These are phyloP conservation scores for Acer campestre DNA, from an alignment of 345 rosid genomes.

Conservation along the genomic window DNA sequence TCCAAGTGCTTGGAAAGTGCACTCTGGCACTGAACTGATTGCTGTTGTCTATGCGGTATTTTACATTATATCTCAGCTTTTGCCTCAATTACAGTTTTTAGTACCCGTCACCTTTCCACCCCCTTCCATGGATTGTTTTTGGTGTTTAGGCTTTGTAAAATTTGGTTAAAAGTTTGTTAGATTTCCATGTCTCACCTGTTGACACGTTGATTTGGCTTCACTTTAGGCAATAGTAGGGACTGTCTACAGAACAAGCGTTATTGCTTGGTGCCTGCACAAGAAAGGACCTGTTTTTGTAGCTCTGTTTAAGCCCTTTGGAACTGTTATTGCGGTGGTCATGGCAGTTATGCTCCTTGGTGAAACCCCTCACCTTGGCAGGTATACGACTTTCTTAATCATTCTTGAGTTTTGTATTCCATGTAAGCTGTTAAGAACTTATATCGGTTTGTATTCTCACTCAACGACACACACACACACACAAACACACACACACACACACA, in stretches of 20 bases:
- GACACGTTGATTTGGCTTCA: not conserved
- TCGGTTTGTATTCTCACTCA: not conserved
- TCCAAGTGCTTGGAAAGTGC: constrained; percentile 19
- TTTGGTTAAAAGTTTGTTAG: not conserved
- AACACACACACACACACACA: too few relatives aligned
- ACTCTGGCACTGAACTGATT: constrained; percentile 15
- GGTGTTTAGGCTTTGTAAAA: not conserved
- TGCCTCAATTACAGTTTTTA: not conserved
- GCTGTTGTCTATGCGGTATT: constrained; percentile 14
- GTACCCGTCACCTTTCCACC: not conserved
- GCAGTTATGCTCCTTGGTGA: constrained; percentile 42
- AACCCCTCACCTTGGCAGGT: constrained; percentile 37
- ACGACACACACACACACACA: too few relatives aligned
- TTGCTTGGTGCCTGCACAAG: constrained; percentile 23
- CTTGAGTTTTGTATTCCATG: not conserved
- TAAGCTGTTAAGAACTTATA: not conserved
- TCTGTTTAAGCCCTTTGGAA: constrained; percentile 43
- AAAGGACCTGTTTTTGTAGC: constrained; percentile 53
- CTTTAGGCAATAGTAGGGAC: constrained; percentile 31
- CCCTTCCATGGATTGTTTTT: not conserved
- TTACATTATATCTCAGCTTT: not conserved
- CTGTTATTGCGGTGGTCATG: constrained; percentile 40
- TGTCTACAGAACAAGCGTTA: constrained; percentile 18
- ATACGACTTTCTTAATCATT: not conserved
- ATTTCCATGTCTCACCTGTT: not conserved